These are phyloP conservation scores for Tulasnella sp. DNA, from an alignment of 768 basidiomycete species.

Conservation along the genomic window DNA sequence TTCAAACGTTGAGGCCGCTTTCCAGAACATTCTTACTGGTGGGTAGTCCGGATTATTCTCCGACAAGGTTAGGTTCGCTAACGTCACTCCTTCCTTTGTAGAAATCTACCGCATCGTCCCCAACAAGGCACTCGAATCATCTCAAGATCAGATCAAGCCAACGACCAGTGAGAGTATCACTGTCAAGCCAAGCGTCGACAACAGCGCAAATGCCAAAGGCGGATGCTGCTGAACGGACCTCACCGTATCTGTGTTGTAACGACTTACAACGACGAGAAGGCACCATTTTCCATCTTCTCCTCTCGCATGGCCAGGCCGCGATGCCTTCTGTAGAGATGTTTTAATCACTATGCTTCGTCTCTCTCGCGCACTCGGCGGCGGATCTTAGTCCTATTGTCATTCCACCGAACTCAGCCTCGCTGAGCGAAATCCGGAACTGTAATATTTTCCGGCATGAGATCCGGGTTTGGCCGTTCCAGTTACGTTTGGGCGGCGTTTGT, in stretches of 20 bases:
- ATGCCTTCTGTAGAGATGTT: conserved; percentile 5
- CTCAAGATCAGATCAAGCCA: conserved; percentile 62
- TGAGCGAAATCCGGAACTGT: neutral
- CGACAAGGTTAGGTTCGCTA: neutral
- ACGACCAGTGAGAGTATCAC: conserved; percentile 79
- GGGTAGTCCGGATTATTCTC: neutral
- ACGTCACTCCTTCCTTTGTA: conserved; percentile 38
- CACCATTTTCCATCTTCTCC: neutral
- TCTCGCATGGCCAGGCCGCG: conserved; percentile 1
- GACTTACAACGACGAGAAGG: conserved; percentile 2
- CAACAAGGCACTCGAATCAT: conserved; percentile 88
- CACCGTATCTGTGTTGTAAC: neutral
- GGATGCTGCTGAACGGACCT: conserved; percentile 42
- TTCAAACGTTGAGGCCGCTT: conserved; percentile 94
- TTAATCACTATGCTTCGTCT: neutral
- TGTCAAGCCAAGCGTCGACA: conserved; percentile 62
- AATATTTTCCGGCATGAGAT: neutral
- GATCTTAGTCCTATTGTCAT: neutral
- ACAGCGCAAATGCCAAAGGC: conserved; percentile 41
- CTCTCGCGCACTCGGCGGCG: neutral
- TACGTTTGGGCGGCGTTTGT: neutral
- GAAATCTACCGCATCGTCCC: conserved; percentile 98
- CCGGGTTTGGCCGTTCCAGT: neutral
- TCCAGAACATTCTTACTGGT: conserved; percentile 96
- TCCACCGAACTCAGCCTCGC: neutral